These are phyloP conservation scores for Mycothermus thermophilus DNA, from an alignment of 495 filamentous ascomycete species.

Conservation along the genomic window DNA sequence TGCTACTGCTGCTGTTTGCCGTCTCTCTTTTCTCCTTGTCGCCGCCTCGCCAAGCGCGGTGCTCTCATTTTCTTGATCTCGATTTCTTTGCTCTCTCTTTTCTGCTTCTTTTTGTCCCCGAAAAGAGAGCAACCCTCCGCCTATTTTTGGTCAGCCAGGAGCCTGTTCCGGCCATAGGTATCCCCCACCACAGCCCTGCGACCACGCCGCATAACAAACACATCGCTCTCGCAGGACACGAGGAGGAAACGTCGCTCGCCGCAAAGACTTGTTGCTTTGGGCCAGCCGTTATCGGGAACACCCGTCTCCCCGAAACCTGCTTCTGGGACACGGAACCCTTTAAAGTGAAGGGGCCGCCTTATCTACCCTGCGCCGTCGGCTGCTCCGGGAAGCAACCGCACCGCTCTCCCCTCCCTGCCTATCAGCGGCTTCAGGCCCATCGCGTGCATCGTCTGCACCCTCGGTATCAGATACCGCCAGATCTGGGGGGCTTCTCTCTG, in stretches of 20 bases:
- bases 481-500: constrained; percentile 16
- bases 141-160: no score
- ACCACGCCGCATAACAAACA: no score
- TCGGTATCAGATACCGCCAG: constrained; percentile 19
- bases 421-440: constrained; percentile 13
- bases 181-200: no score
- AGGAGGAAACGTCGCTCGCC: no score
- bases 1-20: no score
- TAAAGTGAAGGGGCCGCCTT: no score
- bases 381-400: constrained; percentile 16
- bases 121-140: no score
- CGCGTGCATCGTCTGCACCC: constrained; percentile 2
- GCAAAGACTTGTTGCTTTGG: neutral
- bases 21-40: constrained; percentile 4
- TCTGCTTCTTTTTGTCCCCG: no score
- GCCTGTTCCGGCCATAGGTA: no score
- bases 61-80: constrained; percentile 1
- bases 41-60: constrained; percentile 1
- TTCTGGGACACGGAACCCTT: neutral
- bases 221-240: no score
- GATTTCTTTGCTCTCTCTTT: neutral
- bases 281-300: constrained; percentile 6
- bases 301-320: neutral
- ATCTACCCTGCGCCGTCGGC: no score
- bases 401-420: constrained; percentile 15